These are phyloP conservation scores for Hypseocharis bilobata DNA, from an alignment of 441 rosid genomes.

Conservation along the genomic window DNA sequence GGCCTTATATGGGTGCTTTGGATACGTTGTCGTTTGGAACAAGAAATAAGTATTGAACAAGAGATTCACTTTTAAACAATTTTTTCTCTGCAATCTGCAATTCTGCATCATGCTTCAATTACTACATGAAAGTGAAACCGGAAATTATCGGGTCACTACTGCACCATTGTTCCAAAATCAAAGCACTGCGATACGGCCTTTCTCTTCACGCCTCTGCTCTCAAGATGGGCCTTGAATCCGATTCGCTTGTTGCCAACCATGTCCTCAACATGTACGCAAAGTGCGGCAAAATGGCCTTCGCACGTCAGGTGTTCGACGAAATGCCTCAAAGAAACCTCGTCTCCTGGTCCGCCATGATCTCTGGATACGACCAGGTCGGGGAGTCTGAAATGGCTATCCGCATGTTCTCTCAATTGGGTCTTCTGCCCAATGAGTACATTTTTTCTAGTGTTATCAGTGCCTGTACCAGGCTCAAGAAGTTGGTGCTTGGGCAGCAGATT, in stretches of 20 bases:
- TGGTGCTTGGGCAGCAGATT: constrained; percentile 36
- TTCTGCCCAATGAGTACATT: constrained; percentile 41
- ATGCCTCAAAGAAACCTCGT: constrained; percentile 45
- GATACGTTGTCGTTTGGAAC: no score
- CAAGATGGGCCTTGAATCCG: constrained; percentile 33
- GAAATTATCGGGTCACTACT: constrained; percentile 30
- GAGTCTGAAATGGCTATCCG: constrained; percentile 32
- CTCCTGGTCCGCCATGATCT: constrained; percentile 59
- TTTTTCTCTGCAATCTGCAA: no score
- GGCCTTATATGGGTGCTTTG: no score
- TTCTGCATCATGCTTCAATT: background rate
- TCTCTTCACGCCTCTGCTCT: constrained; percentile 39
- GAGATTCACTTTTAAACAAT: no score
- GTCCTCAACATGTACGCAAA: constrained; percentile 46
- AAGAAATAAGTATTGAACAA: no score
- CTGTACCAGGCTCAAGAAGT: constrained; percentile 31
- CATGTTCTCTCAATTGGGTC: constrained; percentile 31
- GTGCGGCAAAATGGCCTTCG: constrained; percentile 29
- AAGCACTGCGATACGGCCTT: constrained; percentile 31
- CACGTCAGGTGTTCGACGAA: constrained; percentile 45
- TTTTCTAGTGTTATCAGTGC: constrained; percentile 41
- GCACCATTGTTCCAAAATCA: constrained; percentile 42
- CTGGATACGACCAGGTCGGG: constrained; percentile 48
- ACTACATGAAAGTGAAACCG: constrained; percentile 14
- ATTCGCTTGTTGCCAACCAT: constrained; percentile 39